Conservation (phyloP, 495 filamentous ascomycete genomes). For the Beverwykella pulmonaria region DNA sequence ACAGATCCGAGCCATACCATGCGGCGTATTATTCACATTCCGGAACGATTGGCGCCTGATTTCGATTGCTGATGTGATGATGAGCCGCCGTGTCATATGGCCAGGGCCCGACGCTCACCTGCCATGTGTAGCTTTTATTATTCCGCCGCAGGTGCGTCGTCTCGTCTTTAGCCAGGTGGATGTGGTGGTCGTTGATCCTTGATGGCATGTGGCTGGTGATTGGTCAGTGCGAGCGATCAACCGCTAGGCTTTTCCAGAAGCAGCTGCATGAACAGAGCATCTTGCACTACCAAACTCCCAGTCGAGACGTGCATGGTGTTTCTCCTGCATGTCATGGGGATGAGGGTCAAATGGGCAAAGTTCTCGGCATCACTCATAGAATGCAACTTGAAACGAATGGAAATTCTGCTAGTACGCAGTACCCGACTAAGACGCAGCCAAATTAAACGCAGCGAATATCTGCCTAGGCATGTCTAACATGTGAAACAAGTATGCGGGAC, state of each 20-base stretch:
- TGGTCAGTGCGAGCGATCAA: conserved; percentile 4
- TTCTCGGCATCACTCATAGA: too few species aligned
- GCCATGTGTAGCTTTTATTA: background rate
- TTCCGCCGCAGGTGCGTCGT: background rate
- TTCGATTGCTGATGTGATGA: background rate
- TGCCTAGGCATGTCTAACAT: background rate
- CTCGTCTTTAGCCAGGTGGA: conserved; percentile 18
- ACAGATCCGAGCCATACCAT: background rate
- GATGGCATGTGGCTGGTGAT: conserved; percentile 5
- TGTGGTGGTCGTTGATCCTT: background rate
- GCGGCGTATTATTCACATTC: background rate
- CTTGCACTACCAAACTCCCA: background rate
- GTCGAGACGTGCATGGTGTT: too few species aligned
- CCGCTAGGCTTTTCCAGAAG: conserved; percentile 2
- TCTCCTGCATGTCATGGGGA: background rate
- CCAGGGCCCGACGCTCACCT: background rate
- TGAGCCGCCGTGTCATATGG: background rate
- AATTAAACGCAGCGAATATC: background rate
- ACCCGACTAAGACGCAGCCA: too few species aligned
- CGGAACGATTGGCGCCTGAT: background rate
- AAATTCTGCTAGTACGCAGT: too few species aligned
- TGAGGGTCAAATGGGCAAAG: too few species aligned
- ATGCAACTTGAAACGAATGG: too few species aligned
- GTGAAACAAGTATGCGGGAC: background rate
- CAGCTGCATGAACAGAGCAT: background rate